Evolutionary conservation across 768 basidiomycete genomes (phyloP).

Genomic region (Cantharellus anzutake): DNA sequence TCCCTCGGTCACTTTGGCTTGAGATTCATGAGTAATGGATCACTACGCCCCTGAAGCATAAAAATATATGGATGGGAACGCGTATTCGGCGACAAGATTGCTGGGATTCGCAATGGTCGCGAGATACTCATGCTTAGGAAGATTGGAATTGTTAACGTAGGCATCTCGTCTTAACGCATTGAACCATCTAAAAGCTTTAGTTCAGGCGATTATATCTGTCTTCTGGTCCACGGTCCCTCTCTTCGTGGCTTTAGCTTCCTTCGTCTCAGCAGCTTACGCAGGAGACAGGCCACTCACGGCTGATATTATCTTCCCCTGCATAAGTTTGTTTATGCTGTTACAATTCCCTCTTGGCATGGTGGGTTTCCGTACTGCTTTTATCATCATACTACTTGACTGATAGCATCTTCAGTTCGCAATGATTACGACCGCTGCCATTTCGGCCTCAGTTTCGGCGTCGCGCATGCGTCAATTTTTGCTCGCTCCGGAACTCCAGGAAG

Average conservation of each 20-base stretch:
- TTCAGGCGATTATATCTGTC: constrained; percentile 35
- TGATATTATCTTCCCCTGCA: constrained; percentile 90
- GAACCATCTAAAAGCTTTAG: not conserved
- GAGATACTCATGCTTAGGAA: constrained; percentile 67
- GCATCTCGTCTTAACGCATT: constrained; percentile 19
- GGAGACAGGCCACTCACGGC: constrained; percentile 57
- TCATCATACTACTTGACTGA: not conserved
- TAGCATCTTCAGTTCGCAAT: constrained; percentile 32
- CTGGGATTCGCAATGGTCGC: constrained; percentile 62
- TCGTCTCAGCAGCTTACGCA: constrained; percentile 47
- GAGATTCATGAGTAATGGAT: not conserved
- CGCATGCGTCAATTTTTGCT: constrained; percentile 59
- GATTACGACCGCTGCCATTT: constrained; percentile 66
- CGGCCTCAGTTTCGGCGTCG: constrained; percentile 65
- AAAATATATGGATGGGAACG: constrained; percentile 93
- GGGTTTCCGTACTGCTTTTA: constrained; percentile 10
- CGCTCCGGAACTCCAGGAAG: constrained; percentile 61
- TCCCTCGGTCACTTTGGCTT: constrained; percentile 23
- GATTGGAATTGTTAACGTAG: constrained; percentile 56
- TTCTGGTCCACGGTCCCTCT: constrained; percentile 32
- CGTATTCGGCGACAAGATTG: constrained; percentile 62
- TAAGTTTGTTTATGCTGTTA: constrained; percentile 74
- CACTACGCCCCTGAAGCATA: constrained; percentile 32
- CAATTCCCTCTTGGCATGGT: constrained; percentile 79
- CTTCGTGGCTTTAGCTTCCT: constrained; percentile 58